Conservation (phyloP, 1,284 basidiomycete species). For the Ceratobasidium sp. region DNA sequence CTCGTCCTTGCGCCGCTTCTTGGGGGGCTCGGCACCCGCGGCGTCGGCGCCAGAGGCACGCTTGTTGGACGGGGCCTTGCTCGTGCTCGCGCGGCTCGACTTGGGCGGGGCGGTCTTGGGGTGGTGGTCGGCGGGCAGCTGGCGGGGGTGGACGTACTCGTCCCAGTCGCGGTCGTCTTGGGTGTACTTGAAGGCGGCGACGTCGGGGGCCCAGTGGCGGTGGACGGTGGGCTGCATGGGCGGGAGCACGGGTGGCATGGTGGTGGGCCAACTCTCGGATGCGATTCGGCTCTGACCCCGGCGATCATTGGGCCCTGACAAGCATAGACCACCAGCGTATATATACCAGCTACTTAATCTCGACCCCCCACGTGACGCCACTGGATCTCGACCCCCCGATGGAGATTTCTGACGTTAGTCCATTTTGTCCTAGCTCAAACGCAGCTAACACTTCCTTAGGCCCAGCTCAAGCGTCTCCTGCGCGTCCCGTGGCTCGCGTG, state of each 20-base stretch:
- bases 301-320: not conserved
- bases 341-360: not conserved
- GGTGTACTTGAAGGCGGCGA: slow-evolving; percentile 2
- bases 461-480: slow-evolving; percentile 5
- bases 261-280: too few species aligned
- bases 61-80: slow-evolving; percentile 22
- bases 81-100: not conserved
- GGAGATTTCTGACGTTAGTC: slow-evolving; percentile 39
- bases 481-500: slow-evolving; percentile 19
- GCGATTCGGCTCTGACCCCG: not conserved
- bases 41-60: slow-evolving; percentile 1
- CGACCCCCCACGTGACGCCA: not conserved
- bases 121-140: too few species aligned
- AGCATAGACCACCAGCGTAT: slow-evolving; percentile 6
- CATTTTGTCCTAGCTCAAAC: not conserved
- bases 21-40: not conserved
- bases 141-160: not conserved
- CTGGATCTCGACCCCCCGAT: slow-evolving; percentile 17
- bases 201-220: not conserved
- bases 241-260: slow-evolving; percentile 3
- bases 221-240: slow-evolving; percentile 8
- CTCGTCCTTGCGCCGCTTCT: slow-evolving; percentile 35
- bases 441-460: slow-evolving; percentile 2
- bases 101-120: too few species aligned
- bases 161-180: slow-evolving; percentile 1